phyloP scores from a whole-genome alignment of 1,284 basidiomycete genomes.

The Fomes fomentarius region DNA sequence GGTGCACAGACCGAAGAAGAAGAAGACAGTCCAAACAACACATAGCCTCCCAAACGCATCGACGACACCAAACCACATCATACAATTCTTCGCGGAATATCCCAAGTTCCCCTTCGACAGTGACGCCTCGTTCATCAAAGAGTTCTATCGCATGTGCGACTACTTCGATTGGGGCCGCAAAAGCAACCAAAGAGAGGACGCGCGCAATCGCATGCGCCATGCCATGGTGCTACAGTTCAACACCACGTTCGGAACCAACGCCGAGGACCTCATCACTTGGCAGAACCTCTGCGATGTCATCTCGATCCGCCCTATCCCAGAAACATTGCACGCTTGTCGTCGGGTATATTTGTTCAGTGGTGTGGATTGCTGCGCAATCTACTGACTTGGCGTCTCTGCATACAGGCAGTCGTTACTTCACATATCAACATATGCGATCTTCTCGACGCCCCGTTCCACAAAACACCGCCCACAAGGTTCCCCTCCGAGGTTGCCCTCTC shows the following conservation, averaged over 20 bases:
- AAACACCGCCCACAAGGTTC: neutral
- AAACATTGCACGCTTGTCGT: neutral
- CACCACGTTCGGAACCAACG: slow-evolving; percentile 87
- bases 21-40: neutral
- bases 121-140: neutral
- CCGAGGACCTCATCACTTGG: slow-evolving; percentile 33
- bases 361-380: neutral
- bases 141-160: slow-evolving; percentile 18
- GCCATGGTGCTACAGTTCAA: slow-evolving; percentile 49
- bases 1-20: neutral
- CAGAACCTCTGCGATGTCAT: neutral
- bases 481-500: neutral
- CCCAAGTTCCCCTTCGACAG: slow-evolving; percentile 4
- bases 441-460: slow-evolving; percentile 24
- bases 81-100: slow-evolving; percentile 13
- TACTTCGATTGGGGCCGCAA: neutral
- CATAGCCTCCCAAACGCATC: neutral
- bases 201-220: slow-evolving; percentile 14
- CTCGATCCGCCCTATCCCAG: neutral
- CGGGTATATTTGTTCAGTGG: neutral
- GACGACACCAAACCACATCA: neutral
- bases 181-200: neutral
- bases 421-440: slow-evolving; percentile 43
- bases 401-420: slow-evolving; percentile 8
- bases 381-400: neutral